Percentiles rank a stretch among this genome's conserved stretches.
Conservation (phyloP, 2,329 filamentous ascomycete species). For the Colletotrichum eremochloae region DNA sequence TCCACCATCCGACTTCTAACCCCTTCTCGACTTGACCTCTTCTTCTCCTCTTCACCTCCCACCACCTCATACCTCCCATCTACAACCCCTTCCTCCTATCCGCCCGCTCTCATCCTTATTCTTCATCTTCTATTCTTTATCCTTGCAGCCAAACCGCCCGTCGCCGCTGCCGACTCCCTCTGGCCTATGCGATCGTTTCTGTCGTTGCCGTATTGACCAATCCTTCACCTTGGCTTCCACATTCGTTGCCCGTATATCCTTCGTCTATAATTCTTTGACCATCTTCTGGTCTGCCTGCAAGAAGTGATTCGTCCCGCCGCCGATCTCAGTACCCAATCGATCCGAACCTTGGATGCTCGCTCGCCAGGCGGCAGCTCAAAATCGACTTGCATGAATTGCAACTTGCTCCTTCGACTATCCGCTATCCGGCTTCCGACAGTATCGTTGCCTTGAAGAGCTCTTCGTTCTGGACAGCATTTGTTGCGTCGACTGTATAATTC, state of each 20-base stretch:
- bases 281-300: constrained; percentile 35
- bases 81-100: constrained; percentile 47
- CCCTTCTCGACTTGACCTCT: constrained; percentile 38
- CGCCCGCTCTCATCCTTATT: constrained; percentile 50
- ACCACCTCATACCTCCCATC: constrained; percentile 45
- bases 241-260: constrained; percentile 43
- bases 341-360: constrained; percentile 38
- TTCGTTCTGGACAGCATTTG: constrained; percentile 14
- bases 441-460: neutral
- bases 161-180: constrained; percentile 37
- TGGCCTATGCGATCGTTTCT: constrained; percentile 39
- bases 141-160: constrained; percentile 42
- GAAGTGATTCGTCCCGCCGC: constrained; percentile 26
- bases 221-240: constrained; percentile 41
- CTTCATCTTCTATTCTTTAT: constrained; percentile 49
- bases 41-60: constrained; percentile 45
- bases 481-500: constrained; percentile 35
- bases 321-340: constrained; percentile 23
- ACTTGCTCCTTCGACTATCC: constrained; percentile 24
- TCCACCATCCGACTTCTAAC: constrained; percentile 41
- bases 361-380: constrained; percentile 29
- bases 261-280: constrained; percentile 44
- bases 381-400: constrained; percentile 41
- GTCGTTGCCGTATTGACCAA: constrained; percentile 39
- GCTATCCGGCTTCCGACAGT: constrained; percentile 15